Evolutionary conservation across 208 protist species (phyloP).

Genomic region (Herpetomonas tarakana): DNA sequence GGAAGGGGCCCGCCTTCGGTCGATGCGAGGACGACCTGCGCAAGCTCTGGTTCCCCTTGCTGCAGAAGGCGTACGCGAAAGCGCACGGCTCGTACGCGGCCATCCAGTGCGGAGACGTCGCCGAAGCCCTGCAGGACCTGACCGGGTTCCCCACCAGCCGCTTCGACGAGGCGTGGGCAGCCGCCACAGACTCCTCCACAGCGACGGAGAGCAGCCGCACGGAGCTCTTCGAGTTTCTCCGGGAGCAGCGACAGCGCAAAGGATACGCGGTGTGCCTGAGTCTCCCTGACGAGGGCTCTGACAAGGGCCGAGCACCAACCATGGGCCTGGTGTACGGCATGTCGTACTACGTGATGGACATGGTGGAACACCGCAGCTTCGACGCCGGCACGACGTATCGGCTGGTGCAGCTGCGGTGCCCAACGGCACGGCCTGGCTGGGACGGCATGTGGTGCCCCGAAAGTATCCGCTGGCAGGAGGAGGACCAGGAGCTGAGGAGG

Average conservation of each 20-base stretch:
- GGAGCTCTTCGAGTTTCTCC: slow-evolving; percentile 17
- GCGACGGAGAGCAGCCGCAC: slow-evolving; percentile 20
- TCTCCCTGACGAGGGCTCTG: slow-evolving; percentile 32
- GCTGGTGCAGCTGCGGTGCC: slow-evolving; percentile 37
- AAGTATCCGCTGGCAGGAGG: slow-evolving; percentile 28
- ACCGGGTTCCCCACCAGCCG: slow-evolving; percentile 42
- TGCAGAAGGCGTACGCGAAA: slow-evolving; percentile 90
- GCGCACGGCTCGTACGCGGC: slow-evolving; percentile 66
- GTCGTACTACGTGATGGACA: slow-evolving; percentile 35
- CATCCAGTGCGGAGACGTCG: slow-evolving; percentile 49
- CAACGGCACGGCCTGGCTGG: slow-evolving; percentile 18
- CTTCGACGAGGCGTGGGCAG: slow-evolving; percentile 49
- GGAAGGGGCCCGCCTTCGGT: slow-evolving; percentile 25
- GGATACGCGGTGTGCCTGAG: slow-evolving; percentile 39
- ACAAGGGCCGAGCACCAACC: background rate
- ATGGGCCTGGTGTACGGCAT: slow-evolving; percentile 36
- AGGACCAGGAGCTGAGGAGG: slow-evolving; percentile 22
- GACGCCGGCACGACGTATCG: slow-evolving; percentile 15
- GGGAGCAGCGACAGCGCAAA: slow-evolving; percentile 11
- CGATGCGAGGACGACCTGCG: slow-evolving; percentile 35
- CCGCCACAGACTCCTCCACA: slow-evolving; percentile 6
- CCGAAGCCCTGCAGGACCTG: slow-evolving; percentile 60
- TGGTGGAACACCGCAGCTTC: too few relatives aligned
- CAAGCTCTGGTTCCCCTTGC: slow-evolving; percentile 69
- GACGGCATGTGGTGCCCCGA: slow-evolving; percentile 28